These are phyloP conservation scores for Xenoacremonium recifei DNA, from an alignment of 2,329 filamentous ascomycete genomes.

Conservation along the genomic window DNA sequence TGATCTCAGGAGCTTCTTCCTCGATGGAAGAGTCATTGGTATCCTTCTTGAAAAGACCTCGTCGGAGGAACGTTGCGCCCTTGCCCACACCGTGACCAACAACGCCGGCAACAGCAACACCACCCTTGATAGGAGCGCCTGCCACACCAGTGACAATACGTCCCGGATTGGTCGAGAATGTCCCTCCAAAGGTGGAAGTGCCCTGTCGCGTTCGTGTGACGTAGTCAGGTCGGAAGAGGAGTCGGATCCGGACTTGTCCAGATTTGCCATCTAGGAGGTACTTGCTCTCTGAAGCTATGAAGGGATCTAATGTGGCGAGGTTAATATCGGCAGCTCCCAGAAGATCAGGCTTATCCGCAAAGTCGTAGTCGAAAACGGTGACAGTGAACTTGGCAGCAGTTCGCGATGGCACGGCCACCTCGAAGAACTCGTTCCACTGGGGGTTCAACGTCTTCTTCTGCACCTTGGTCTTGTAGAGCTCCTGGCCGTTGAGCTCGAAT, in stretches of 20 bases:
- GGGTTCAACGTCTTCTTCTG: slow-evolving; percentile 97
- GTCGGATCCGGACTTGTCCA: slow-evolving; percentile 74
- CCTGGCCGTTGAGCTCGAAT: slow-evolving; percentile 84
- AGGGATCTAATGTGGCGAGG: slow-evolving; percentile 79
- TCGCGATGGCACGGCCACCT: slow-evolving; percentile 76
- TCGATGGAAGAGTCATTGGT: slow-evolving; percentile 57
- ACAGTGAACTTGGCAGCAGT: slow-evolving; percentile 81
- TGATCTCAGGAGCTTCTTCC: slow-evolving; percentile 41
- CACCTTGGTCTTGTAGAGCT: slow-evolving; percentile 91
- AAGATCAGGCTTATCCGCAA: slow-evolving; percentile 90
- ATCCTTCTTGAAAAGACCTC: slow-evolving; percentile 75
- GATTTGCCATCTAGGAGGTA: slow-evolving; percentile 85
- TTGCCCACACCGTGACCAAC: slow-evolving; percentile 81
- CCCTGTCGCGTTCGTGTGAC: slow-evolving; percentile 84
- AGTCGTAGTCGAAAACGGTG: slow-evolving; percentile 93
- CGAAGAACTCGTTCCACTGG: slow-evolving; percentile 95
- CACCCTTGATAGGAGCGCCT: slow-evolving; percentile 92
- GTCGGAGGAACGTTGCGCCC: slow-evolving; percentile 86
- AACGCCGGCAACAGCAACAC: slow-evolving; percentile 69
- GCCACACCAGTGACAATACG: slow-evolving; percentile 80
- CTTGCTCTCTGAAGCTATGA: slow-evolving; percentile 72
- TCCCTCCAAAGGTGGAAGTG: slow-evolving; percentile 88
- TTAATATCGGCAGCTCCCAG: slow-evolving; percentile 77
- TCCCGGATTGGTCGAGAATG: slow-evolving; percentile 79
- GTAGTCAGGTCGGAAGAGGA: slow-evolving; percentile 92